A percentile compares a stretch with the other conserved stretches of the same genome.
phyloP scores from a whole-genome alignment of 768 basidiomycete species.

The Naematelia encephala region DNA sequence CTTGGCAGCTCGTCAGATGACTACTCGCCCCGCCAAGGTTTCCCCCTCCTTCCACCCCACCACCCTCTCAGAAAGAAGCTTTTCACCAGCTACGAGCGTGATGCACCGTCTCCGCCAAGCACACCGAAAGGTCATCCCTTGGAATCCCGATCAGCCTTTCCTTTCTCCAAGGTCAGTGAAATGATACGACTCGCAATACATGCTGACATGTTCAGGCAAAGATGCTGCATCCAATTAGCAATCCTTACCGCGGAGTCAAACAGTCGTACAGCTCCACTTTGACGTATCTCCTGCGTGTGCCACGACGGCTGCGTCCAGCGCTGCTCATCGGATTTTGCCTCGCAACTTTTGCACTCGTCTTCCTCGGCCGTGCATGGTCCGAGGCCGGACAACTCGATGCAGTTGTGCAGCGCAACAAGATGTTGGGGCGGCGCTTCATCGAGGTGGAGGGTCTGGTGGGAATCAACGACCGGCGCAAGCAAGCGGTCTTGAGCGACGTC shows the following conservation, averaged over 20 bases:
- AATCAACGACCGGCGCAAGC: slow-evolving; percentile 10
- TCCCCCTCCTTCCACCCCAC: slow-evolving; percentile 35
- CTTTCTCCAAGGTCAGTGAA: slow-evolving; percentile 23
- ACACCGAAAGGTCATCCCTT: slow-evolving; percentile 45
- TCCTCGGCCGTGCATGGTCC: slow-evolving; percentile 25
- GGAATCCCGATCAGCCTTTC: slow-evolving; percentile 6
- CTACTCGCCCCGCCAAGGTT: slow-evolving; percentile 8
- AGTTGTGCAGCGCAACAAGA: slow-evolving; percentile 13
- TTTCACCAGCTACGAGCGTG: slow-evolving; percentile 9
- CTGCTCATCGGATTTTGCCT: slow-evolving; percentile 31
- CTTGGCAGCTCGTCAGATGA: slow-evolving; percentile 11
- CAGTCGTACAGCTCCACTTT: slow-evolving; percentile 33
- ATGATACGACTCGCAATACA: neutral
- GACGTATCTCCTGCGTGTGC: slow-evolving; percentile 41
- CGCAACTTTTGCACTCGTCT: slow-evolving; percentile 25
- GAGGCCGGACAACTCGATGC: slow-evolving; percentile 14
- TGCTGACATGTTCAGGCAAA: slow-evolving; percentile 7
- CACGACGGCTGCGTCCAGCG: slow-evolving; percentile 38
- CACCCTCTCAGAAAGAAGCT: slow-evolving; percentile 27
- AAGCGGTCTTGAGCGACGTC: slow-evolving; percentile 8
- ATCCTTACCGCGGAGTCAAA: slow-evolving; percentile 15
- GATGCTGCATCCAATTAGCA: slow-evolving; percentile 17
- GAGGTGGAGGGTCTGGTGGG: slow-evolving; percentile 8
- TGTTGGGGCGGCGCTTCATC: slow-evolving; percentile 13
- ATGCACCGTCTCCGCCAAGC: slow-evolving; percentile 16